Conservation (phyloP, 2,329 filamentous ascomycete genomes). For the Aspergillus quadricinctus region DNA sequence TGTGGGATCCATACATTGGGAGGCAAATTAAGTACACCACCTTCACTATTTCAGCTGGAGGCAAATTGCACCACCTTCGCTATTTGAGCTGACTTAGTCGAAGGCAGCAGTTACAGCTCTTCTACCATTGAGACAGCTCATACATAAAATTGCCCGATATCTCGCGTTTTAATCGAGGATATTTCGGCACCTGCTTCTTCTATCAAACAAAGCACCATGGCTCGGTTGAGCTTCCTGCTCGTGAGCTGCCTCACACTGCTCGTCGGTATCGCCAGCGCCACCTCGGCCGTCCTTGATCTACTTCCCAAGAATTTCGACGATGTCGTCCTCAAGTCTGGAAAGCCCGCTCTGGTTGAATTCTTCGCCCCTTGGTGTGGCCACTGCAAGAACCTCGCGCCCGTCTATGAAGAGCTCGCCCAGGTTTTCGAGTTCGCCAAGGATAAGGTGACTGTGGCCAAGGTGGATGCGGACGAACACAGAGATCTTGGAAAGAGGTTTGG, state of each 20-base stretch:
- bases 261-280: constrained; percentile 56
- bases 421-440: constrained; percentile 69
- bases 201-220: constrained; percentile 29
- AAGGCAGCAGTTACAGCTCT: not conserved
- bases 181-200: not conserved
- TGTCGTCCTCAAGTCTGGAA: constrained; percentile 83
- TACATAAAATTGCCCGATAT: not conserved
- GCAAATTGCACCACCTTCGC: not conserved
- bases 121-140: not conserved
- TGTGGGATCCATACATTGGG: not conserved
- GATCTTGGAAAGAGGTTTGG: constrained; percentile 79
- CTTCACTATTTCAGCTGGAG: not conserved
- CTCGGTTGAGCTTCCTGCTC: constrained; percentile 44
- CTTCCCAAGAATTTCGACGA: constrained; percentile 87
- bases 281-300: constrained; percentile 84
- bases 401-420: constrained; percentile 84
- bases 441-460: constrained; percentile 85
- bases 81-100: not conserved
- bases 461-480: constrained; percentile 89
- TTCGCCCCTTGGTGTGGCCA: constrained; percentile 99
- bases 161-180: not conserved
- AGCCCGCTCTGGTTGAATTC: constrained; percentile 95
- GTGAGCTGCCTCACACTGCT: constrained; percentile 45
- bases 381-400: constrained; percentile 94
- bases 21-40: not conserved